Evolutionary conservation across 2,329 filamentous ascomycete species (phyloP).

Genomic region (Tolypocladium endophyticum): DNA sequence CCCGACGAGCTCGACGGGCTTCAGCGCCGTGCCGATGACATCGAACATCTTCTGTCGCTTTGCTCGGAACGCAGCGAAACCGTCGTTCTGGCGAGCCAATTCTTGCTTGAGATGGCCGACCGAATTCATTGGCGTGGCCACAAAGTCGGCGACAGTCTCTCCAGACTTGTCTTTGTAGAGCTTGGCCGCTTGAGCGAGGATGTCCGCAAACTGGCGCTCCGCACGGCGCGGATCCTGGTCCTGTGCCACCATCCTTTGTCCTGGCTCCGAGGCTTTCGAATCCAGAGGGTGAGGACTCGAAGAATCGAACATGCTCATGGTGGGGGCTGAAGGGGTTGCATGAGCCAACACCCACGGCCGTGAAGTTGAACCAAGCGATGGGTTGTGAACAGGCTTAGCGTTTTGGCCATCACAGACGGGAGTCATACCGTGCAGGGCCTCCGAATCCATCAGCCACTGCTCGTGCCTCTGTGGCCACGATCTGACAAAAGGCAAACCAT

Average conservation of each 20-base stretch:
- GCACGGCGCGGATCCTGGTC: not conserved
- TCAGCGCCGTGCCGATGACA: constrained; percentile 18
- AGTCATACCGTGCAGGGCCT: not conserved
- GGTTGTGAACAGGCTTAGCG: not conserved
- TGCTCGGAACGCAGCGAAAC: constrained; percentile 25
- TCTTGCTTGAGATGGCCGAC: constrained; percentile 20
- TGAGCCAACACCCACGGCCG: not conserved
- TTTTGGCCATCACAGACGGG: not conserved
- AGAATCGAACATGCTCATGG: not conserved
- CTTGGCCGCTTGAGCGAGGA: constrained; percentile 23
- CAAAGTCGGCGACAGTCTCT: constrained; percentile 18
- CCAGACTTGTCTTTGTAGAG: constrained; percentile 18
- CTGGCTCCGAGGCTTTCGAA: not conserved
- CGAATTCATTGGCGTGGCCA: constrained; percentile 20
- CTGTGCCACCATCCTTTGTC: not conserved
- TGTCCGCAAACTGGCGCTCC: constrained; percentile 13
- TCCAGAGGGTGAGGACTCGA: not conserved
- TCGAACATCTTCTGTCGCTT: constrained; percentile 23
- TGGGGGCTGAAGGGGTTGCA: not conserved
- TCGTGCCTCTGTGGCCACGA: not conserved
- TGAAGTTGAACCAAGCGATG: not conserved
- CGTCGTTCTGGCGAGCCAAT: constrained; percentile 23
- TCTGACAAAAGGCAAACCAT: not conserved
- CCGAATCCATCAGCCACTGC: not conserved
- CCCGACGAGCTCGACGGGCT: constrained; percentile 28